Base-by-base conservation (phyloP, 257 asterid genomes). In the Oldenlandia corymbosa region DNA sequence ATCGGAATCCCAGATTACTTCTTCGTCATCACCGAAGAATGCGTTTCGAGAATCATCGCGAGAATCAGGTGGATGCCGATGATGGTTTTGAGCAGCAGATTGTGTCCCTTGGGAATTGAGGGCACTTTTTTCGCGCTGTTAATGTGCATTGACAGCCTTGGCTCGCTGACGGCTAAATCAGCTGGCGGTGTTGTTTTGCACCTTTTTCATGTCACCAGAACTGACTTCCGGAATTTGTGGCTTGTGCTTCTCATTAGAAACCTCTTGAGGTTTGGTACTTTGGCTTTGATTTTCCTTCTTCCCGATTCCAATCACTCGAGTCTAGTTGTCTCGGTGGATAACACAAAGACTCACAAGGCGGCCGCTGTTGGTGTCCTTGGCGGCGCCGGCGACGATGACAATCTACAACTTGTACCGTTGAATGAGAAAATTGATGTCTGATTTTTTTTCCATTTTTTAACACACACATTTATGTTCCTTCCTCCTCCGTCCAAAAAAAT, bases 61-160 rank as follows among this genome's bases (percentile, higher is more conserved):
- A 58, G 79, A 13, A 77, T 85, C 51, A 48, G 86, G 66, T 83
- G 95, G 95, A 87, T 87, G 85, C 95, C 95, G 0, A 82, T 85
- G 85, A 65, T 85, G 72, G 90, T 85, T 0, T 69, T 87, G 55
- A 85, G 95, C 53, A 83, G 90, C 10, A 83, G 81, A 52, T 70
- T 87, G 2, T 83, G 83, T 50, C 93, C 87, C 36, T 18, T 63
- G 21, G 95, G 95, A 37, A 87, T 87, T 17, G 93, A 87, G 73
- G 95, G 93, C 45, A 85, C 88, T 0, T 88, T 85, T 60, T 88
- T 88, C 26, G 88, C 94, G 0, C 72, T 88, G 23, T 61, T 88
- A 65, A 88, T 83, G 88, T 79, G 88, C 71, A 85, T 85, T 26
- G 94, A 83, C 54, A 86, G 87, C 58, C 68, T 83, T 5, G 90